Evolutionary conservation across 2,329 filamentous ascomycete genomes (phyloP).

Genomic region (Raffaelea albimanens): DNA sequence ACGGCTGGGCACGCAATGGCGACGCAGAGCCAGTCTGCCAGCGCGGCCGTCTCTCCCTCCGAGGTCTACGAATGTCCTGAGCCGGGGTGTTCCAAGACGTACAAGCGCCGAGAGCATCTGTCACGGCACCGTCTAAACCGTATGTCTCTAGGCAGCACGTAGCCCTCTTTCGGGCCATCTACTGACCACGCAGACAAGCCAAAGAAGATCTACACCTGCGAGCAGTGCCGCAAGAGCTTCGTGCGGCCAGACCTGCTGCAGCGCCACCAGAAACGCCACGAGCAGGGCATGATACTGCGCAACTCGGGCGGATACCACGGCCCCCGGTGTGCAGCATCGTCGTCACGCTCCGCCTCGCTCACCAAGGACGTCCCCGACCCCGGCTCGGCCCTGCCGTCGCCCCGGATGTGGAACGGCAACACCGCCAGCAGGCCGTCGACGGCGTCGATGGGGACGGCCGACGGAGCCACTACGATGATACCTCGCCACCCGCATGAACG

Average conservation of each 20-base stretch:
- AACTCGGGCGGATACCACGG: not conserved
- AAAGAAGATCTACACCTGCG: not conserved
- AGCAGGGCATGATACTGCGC: not conserved
- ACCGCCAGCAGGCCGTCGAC: too few species aligned
- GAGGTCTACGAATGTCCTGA: not conserved
- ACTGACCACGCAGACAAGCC: not conserved
- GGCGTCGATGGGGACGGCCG: too few species aligned
- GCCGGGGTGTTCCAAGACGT: not conserved
- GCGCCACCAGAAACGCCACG: not conserved
- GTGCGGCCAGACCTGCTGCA: not conserved
- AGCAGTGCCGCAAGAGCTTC: not conserved
- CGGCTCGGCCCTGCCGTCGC: not conserved
- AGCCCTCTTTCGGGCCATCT: too few species aligned
- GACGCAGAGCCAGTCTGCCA: too few species aligned
- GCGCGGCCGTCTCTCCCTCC: not conserved
- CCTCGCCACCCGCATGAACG: too few species aligned
- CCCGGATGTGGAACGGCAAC: not conserved
- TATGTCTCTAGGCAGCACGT: not conserved
- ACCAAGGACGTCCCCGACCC: not conserved
- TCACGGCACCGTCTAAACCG: not conserved
- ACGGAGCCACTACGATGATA: too few species aligned
- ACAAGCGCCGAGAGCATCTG: not conserved
- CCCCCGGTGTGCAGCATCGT: not conserved
- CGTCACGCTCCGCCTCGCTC: not conserved
- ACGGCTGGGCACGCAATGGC: too few species aligned